phyloP scores from a whole-genome alignment of 2,329 filamentous ascomycete species.

The Fusarium oligoseptatum region DNA sequence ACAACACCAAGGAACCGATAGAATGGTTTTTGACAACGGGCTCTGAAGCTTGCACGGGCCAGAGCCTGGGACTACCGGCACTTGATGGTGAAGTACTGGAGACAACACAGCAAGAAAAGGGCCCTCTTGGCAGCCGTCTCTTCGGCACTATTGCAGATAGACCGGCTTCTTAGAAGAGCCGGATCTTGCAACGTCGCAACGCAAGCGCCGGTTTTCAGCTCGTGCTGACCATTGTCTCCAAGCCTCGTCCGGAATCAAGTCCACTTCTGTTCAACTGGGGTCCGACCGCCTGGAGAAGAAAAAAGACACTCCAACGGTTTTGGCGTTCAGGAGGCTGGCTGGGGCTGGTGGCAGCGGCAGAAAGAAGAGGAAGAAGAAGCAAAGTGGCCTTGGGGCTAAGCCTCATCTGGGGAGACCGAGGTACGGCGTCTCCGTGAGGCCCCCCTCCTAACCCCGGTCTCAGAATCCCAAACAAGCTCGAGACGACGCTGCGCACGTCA shows the following conservation, averaged over 20 bases:
- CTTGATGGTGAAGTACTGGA: slow-evolving; percentile 1
- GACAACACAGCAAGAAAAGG: neutral
- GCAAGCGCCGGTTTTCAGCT: slow-evolving; percentile 32
- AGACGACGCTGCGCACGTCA: slow-evolving; percentile 37
- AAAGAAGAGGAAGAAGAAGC: neutral
- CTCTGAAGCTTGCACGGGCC: slow-evolving; percentile 22
- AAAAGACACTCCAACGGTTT: slow-evolving; percentile 25
- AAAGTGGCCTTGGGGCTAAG: slow-evolving; percentile 11
- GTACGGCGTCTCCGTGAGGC: slow-evolving; percentile 45
- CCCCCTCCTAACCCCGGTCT: slow-evolving; percentile 12
- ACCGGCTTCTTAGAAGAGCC: neutral
- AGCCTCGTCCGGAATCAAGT: slow-evolving; percentile 6
- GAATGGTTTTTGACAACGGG: slow-evolving; percentile 28
- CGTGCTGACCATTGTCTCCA: slow-evolving; percentile 18
- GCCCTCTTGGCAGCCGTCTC: neutral
- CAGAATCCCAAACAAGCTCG: slow-evolving; percentile 44
- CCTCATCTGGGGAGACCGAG: slow-evolving; percentile 31
- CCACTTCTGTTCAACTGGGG: neutral
- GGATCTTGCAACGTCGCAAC: slow-evolving; percentile 6
- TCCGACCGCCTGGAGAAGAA: slow-evolving; percentile 27
- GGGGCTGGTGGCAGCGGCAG: neutral
- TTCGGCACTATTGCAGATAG: slow-evolving; percentile 11
- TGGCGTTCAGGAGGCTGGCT: slow-evolving; percentile 14
- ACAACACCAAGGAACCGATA: slow-evolving; percentile 16
- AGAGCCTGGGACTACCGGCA: slow-evolving; percentile 6